Percentiles rank a stretch among this genome's conserved stretches.
Conservation (phyloP, 257 asterid genomes). For the Osmanthus fragrans region DNA sequence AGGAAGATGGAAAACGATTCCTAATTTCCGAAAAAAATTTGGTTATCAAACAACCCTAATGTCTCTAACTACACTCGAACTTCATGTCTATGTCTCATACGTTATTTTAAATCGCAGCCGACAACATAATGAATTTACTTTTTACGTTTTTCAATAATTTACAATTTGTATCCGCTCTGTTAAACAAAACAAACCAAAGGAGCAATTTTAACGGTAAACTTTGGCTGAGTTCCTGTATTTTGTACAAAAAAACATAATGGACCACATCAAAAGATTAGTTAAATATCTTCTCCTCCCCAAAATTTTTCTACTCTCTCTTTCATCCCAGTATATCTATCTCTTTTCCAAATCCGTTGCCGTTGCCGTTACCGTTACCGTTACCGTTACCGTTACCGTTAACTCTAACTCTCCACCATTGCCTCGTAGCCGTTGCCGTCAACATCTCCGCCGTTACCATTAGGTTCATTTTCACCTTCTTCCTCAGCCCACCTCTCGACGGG, state of each 20-base stretch:
- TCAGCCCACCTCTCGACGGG: slow-evolving; percentile 18
- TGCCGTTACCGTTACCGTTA: too few relatives aligned
- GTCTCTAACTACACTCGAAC: too few relatives aligned
- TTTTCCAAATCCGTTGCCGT: too few relatives aligned
- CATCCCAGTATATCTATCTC: slow-evolving; percentile 6
- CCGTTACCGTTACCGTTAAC: slow-evolving; percentile 23
- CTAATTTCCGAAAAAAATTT: too few relatives aligned
- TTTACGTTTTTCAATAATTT: not conserved
- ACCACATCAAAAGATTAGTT: slow-evolving; percentile 6
- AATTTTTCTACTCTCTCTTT: slow-evolving; percentile 8
- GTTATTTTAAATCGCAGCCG: too few relatives aligned
- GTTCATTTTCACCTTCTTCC: slow-evolving; percentile 3
- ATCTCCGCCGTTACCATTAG: not conserved
- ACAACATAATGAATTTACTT: not conserved
- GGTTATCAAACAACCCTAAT: too few relatives aligned
- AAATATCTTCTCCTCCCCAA: slow-evolving; percentile 11
- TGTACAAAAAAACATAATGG: not conserved
- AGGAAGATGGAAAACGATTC: too few relatives aligned
- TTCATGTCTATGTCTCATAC: too few relatives aligned
- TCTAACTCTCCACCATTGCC: slow-evolving; percentile 3
- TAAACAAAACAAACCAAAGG: not conserved
- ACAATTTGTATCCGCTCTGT: not conserved
- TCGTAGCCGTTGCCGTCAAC: not conserved
- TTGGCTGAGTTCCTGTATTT: slow-evolving; percentile 8
- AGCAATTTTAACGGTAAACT: not conserved